phyloP scores from a whole-genome alignment of 108 stramenopile genomes.

The Chaetoceros muelleri region DNA sequence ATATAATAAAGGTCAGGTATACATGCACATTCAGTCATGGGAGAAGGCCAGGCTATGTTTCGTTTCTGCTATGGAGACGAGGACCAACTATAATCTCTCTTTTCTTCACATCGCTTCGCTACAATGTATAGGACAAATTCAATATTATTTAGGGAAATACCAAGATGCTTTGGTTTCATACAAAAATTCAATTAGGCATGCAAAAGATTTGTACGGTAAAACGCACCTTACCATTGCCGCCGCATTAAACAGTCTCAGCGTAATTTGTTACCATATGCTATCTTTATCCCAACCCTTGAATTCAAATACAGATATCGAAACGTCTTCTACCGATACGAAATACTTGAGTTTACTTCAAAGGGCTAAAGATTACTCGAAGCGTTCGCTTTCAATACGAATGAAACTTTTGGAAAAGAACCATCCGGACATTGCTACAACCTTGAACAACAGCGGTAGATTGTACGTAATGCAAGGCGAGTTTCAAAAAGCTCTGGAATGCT shows the following conservation, averaged over 20 bases:
- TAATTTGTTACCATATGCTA: conserved; percentile 40
- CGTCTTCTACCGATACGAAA: conserved; percentile 7
- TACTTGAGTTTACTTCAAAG: conserved; percentile 14
- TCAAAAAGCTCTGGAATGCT: conserved; percentile 36
- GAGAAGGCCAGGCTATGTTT: background rate
- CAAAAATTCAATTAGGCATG: conserved; percentile 1
- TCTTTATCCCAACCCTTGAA: conserved; percentile 15
- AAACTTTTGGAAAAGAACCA: conserved; percentile 18
- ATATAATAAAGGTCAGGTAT: background rate
- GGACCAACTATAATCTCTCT: background rate
- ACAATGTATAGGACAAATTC: conserved; percentile 19
- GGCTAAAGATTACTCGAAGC: conserved; percentile 16
- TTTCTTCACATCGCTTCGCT: conserved; percentile 7
- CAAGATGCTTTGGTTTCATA: conserved; percentile 13
- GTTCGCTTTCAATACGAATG: conserved; percentile 11
- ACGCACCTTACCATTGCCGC: conserved; percentile 19
- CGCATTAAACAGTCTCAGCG: conserved; percentile 51
- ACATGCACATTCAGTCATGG: background rate
- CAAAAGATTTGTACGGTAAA: conserved; percentile 6
- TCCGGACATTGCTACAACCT: conserved; percentile 32
- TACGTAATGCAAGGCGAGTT: conserved; percentile 41
- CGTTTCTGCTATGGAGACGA: background rate
- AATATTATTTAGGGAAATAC: conserved; percentile 18
- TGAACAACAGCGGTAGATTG: conserved; percentile 54
- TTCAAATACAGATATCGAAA: conserved; percentile 8